These are phyloP conservation scores for Puccinia brachypodii DNA, from an alignment of 1,284 basidiomycete species.

Conservation along the genomic window DNA sequence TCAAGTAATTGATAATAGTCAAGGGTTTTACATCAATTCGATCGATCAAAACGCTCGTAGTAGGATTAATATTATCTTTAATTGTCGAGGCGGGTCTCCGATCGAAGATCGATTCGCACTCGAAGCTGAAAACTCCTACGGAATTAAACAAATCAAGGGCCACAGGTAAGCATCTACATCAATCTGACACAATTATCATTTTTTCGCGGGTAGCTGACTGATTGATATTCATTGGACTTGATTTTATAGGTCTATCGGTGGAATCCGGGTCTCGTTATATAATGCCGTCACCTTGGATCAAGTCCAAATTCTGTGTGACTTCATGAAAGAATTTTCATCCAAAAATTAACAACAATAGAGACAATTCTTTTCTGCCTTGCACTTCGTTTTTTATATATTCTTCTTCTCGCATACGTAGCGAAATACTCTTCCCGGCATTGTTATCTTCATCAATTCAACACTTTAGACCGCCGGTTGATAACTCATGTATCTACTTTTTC, in stretches of 20 bases:
- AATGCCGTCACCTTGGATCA: conserved; percentile 88
- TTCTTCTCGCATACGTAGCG: too few species aligned
- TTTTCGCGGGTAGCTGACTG: conserved; percentile 46
- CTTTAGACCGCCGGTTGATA: too few species aligned
- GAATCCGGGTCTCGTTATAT: conserved; percentile 88
- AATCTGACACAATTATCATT: neutral
- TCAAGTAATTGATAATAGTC: conserved; percentile 64
- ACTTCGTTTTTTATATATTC: too few species aligned
- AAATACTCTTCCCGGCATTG: too few species aligned
- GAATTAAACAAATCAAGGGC: conserved; percentile 83
- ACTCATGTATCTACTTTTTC: too few species aligned
- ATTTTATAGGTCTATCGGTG: conserved; percentile 53
- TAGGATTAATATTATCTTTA: conserved; percentile 92
- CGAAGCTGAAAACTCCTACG: conserved; percentile 69
- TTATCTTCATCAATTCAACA: too few species aligned
- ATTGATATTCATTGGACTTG: neutral
- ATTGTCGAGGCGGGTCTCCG: conserved; percentile 66
- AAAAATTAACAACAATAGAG: neutral
- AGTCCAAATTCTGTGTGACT: conserved; percentile 60
- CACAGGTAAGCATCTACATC: conserved; percentile 64
- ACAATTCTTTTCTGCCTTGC: too few species aligned
- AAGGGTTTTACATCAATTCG: conserved; percentile 60
- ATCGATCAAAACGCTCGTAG: conserved; percentile 65
- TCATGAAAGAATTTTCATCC: conserved; percentile 57
- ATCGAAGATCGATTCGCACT: conserved; percentile 70